Base-by-base conservation (phyloP, 2,329 filamentous ascomycete genomes). In the Fusarium nanum region DNA sequence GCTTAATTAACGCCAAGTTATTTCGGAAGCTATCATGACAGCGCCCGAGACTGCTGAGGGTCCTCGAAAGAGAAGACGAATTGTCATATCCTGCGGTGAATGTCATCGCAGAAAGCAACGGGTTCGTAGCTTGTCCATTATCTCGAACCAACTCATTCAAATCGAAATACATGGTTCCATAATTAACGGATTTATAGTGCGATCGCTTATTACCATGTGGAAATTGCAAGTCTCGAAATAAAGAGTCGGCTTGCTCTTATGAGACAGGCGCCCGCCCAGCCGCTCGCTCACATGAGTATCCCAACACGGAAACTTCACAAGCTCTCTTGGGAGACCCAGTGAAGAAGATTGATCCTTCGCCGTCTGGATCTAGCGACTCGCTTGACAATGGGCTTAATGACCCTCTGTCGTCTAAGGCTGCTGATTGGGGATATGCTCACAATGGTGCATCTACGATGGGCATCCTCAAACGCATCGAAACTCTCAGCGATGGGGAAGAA, bases 21-120 rank as follows among this genome's bases (percentile, higher is more conserved):
- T 44, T n/a, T 13, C 34, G 45, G 46, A 37, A 22, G 18, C 23
- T 12, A 50, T 18, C 41, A 75, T 75, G 67, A 45, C 47, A 30
- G 49, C 46, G 8, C 23, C 14, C 14, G 37, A 41, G 40, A 54
- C 47, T 34, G 52, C 23, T 8, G 46, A 67, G 27, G 67, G 54
- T 18, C 56, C 58, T 12, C 66, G 42, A 59, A 90, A 90, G 78
- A 82, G 88, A 69, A 84, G 86, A 73, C 83, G 88, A 41, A 82
- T 88, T 44, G 87, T 90, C 46, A 88, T 90, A 60, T 89, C 87
- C 10, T 91, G 88, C 71, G 88, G 85, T 13, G 88, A 91, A 75
- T 91, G 88, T 70, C 88, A 90, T 77, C 82, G 88, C 65, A 83
- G 88, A 64, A 91, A 91, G 75, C 87, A 89, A 75, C 88, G 88